Base-by-base conservation (phyloP, 306 rosid genomes). In the Citrullus mucosospermus region DNA sequence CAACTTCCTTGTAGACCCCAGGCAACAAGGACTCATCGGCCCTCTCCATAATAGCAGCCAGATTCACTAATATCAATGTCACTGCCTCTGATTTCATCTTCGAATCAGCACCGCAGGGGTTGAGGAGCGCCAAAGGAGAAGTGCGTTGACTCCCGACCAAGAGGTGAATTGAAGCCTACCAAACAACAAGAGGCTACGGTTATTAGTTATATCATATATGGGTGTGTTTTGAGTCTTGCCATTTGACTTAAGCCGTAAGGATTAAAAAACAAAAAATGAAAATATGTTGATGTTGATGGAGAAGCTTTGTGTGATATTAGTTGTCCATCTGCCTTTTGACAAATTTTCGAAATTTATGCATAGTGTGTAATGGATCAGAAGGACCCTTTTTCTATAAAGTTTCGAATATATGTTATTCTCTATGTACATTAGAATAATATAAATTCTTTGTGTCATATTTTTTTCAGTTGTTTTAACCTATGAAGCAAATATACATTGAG, bases 21-120 rank as follows among this genome's bases (percentile, higher is more conserved):
- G 97, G 98, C 25, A 92, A 25, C 80, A 94, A 51, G 3, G 98
- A 84, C 78, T 89, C 92, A 57, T 94, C 97, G 0, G 98, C 96
- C 57, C 88, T 82, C 80, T 92, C 90, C 94, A 94, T 89, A 0
- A 92, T 89, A 18, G 85, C 76, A 0, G 93, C 97, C 16, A 90
- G 87, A 82, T 92, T 92, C 28, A 89, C 93, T 38, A 92, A 79
- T 61, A 92, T 79, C 75, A 90, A 51, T 2, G 96, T 94, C 77
- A 83, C n/a, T 1, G 87, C 79, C 83, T 87, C 97, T 0, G 89
- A 3, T 66, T 83, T 89, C 98, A 92, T 90, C 75, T 72, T 85
- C 22, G 16, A 38, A 38, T 8, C 71, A 10, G 46, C 70, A 34
- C 44, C 25, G 46, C 70, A 38, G 9, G 50, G 50, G 11, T 44